phyloP scores from a whole-genome alignment of 108 stramenopile species.

The Bacterosira constricta region DNA sequence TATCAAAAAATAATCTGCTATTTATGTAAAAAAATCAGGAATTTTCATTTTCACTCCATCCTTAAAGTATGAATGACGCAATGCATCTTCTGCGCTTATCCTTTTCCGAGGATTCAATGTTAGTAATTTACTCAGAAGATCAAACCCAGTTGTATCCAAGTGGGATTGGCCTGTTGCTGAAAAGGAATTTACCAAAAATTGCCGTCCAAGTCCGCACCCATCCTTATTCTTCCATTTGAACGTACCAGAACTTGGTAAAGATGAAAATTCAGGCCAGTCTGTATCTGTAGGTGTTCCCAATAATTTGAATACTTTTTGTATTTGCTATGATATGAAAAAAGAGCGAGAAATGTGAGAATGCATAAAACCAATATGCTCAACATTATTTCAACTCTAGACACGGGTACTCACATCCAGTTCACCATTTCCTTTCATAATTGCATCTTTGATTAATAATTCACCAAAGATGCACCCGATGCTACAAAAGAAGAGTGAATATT shows the following conservation, averaged over 20 bases:
- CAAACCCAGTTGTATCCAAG: slow-evolving; percentile 85
- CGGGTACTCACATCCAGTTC: slow-evolving; percentile 72
- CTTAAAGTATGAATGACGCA: slow-evolving; percentile 54
- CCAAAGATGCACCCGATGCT: slow-evolving; percentile 97
- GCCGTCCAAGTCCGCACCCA: slow-evolving; percentile 48
- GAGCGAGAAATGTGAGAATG: no score
- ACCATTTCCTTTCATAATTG: slow-evolving; percentile 92
- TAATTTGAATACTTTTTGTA: slow-evolving; percentile 92
- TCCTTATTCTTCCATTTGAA: slow-evolving; percentile 79
- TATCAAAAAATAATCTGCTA: neutral
- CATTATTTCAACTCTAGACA: neutral
- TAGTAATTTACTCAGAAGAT: slow-evolving; percentile 83
- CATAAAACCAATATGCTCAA: no score
- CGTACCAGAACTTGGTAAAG: slow-evolving; percentile 68
- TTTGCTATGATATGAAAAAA: no score
- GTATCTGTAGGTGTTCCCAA: slow-evolving; percentile 85
- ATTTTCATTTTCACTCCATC: slow-evolving; percentile 42
- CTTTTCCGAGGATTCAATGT: slow-evolving; percentile 88
- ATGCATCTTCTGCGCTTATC: slow-evolving; percentile 89
- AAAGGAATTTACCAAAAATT: slow-evolving; percentile 73
- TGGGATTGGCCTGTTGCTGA: slow-evolving; percentile 70
- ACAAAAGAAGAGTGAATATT: neutral
- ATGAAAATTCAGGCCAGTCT: slow-evolving; percentile 79
- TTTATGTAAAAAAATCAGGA: slow-evolving; percentile 18
- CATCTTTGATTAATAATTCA: slow-evolving; percentile 89